Evolutionary conservation across 371 early-diverging fungal genomes (phyloP).

Genomic region (Mucor sp.): DNA sequence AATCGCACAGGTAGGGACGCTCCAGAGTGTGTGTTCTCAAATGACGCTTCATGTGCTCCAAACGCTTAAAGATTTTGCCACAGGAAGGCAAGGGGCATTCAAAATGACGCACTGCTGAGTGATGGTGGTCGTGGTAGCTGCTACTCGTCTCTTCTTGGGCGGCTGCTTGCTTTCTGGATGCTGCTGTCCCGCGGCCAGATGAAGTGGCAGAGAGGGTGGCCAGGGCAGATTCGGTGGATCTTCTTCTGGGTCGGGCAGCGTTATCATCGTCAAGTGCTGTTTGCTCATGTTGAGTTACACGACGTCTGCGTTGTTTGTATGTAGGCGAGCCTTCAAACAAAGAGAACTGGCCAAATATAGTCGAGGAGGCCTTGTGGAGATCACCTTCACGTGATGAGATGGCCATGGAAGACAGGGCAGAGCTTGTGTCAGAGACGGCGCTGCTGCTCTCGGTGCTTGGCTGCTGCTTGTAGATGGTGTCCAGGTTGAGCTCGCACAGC

Average conservation of each 20-base stretch:
- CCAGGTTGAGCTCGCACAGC: constrained; percentile 34
- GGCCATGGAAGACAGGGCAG: constrained; percentile 6
- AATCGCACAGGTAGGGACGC: constrained; percentile 71
- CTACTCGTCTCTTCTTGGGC: neutral
- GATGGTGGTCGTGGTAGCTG: neutral
- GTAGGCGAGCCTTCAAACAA: constrained; percentile 73
- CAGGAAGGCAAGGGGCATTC: constrained; percentile 52
- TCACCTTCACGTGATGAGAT: constrained; percentile 14
- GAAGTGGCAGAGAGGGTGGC: neutral
- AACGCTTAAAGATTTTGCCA: constrained; percentile 68
- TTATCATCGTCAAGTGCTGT: neutral
- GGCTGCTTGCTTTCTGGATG: neutral
- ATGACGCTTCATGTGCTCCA: constrained; percentile 91
- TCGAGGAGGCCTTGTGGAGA: constrained; percentile 31
- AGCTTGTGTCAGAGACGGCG: neutral
- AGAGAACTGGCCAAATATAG: constrained; percentile 63
- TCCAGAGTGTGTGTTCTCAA: constrained; percentile 83
- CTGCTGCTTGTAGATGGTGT: constrained; percentile 20
- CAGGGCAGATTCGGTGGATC: neutral
- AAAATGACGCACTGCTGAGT: neutral
- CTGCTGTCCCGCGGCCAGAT: neutral
- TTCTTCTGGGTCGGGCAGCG: neutral
- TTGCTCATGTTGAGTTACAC: constrained; percentile 26
- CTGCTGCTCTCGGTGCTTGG: neutral
- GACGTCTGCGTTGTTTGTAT: constrained; percentile 75